phyloP scores from a whole-genome alignment of 768 basidiomycete species.

The Boletus rubescentipes region DNA sequence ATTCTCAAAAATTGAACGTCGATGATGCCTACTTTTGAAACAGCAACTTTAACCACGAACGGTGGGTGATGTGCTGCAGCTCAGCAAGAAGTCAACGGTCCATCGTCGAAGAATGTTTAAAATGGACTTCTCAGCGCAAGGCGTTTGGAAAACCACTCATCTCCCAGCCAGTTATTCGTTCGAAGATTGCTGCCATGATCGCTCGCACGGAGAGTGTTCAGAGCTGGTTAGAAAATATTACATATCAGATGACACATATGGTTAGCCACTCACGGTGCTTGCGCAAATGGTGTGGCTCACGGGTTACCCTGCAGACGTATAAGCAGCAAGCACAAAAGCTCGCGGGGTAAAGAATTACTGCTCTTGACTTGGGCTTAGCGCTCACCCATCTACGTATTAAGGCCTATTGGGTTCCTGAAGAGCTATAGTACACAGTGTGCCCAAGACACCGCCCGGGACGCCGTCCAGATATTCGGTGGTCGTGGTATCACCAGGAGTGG shows the following conservation, averaged over 20 bases:
- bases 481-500: constrained; percentile 81
- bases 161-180: constrained; percentile 82
- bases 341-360: constrained; percentile 53
- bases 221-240: constrained; percentile 84
- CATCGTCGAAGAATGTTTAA: constrained; percentile 80
- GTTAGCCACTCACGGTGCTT: constrained; percentile 23
- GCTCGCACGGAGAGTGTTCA: constrained; percentile 78
- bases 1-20: not conserved
- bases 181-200: constrained; percentile 89
- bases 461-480: constrained; percentile 79
- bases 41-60: constrained; percentile 93
- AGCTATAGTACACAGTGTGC: constrained; percentile 73
- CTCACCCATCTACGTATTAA: constrained; percentile 20
- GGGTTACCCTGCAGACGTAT: constrained; percentile 45
- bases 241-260: constrained; percentile 89
- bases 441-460: constrained; percentile 79
- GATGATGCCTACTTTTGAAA: constrained; percentile 13
- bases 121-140: constrained; percentile 88
- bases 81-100: constrained; percentile 69
- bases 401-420: constrained; percentile 80
- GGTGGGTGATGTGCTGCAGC: constrained; percentile 86
- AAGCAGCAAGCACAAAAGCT: constrained; percentile 70
- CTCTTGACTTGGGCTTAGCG: not conserved
- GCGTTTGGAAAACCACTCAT: constrained; percentile 89
- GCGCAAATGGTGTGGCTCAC: constrained; percentile 1